Conservation (phyloP, 2,329 filamentous ascomycete genomes). For the Pseudogymnoascus sp. region DNA sequence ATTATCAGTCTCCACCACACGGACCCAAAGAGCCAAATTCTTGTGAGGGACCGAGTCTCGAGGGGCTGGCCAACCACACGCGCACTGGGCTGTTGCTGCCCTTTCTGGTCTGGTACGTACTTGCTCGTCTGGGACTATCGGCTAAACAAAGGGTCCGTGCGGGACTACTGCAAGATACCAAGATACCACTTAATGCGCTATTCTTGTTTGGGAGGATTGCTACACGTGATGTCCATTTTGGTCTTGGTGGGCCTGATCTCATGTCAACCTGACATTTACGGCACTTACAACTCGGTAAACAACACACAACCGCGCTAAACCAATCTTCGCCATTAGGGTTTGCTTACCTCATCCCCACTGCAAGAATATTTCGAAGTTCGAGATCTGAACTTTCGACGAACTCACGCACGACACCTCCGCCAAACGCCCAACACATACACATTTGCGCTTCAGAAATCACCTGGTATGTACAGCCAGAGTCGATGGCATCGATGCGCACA, state of each 20-base stretch:
- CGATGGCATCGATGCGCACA: conserved; percentile 1
- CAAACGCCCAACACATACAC: conserved; percentile 9
- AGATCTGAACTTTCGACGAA: conserved; percentile 7
- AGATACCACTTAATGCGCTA: background rate
- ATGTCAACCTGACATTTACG: background rate
- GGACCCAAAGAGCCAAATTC: background rate
- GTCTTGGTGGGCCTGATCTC: background rate
- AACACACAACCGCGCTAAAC: background rate
- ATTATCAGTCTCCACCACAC: background rate
- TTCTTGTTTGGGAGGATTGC: background rate
- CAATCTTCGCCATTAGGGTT: background rate
- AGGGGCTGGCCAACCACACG: conserved; percentile 8
- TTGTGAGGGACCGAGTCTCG: conserved; percentile 1
- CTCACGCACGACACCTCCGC: conserved; percentile 8
- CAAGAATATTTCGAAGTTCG: conserved; percentile 10
- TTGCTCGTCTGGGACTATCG: background rate
- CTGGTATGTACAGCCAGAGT: conserved; percentile 10
- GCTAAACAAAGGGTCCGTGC: conserved; percentile 8
- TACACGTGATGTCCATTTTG: background rate
- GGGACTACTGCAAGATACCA: background rate
- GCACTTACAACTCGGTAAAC: background rate
- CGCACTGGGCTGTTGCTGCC: background rate
- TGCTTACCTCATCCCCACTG: conserved; percentile 9
- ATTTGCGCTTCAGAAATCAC: conserved; percentile 10
- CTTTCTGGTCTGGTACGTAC: background rate